Conservation (phyloP, 2,329 filamentous ascomycete genomes). For the Amylocarpus encephaloides region DNA sequence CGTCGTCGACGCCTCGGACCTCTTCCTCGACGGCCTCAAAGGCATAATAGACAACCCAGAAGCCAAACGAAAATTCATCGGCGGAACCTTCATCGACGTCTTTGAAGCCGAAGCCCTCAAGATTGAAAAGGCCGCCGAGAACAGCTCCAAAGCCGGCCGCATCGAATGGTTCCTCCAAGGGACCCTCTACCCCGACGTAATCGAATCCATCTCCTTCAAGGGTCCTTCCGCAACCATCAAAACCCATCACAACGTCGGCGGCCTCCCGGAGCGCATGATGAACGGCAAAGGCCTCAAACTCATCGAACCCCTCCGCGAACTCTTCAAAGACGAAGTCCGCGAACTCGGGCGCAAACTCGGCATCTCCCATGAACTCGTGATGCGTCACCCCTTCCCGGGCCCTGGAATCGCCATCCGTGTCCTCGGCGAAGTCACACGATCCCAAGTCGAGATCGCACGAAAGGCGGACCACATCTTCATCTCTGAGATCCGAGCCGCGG, state of each 20-base stretch:
- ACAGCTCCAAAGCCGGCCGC: constrained; percentile 61
- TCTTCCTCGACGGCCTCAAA: constrained; percentile 69
- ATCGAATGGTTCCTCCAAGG: constrained; percentile 87
- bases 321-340: constrained; percentile 82
- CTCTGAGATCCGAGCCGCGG: constrained; percentile 63
- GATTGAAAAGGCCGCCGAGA: constrained; percentile 65
- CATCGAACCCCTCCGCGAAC: constrained; percentile 70
- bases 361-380: constrained; percentile 68
- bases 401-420: constrained; percentile 64
- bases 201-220: constrained; percentile 63
- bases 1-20: constrained; percentile 70
- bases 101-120: constrained; percentile 74
- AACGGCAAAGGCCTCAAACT: constrained; percentile 51
- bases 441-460: constrained; percentile 73
- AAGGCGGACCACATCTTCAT: constrained; percentile 76
- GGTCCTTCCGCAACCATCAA: constrained; percentile 67
- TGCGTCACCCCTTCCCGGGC: constrained; percentile 72
- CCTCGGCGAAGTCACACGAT: constrained; percentile 75
- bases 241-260: constrained; percentile 66
- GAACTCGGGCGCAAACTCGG: constrained; percentile 62
- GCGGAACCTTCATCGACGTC: constrained; percentile 68
- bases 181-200: constrained; percentile 57
- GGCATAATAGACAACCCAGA: constrained; percentile 74
- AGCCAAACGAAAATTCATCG: constrained; percentile 87
- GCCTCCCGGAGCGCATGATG: constrained; percentile 52